Conservation (phyloP, 306 rosid genomes). For the Trichosanthes truncata region DNA sequence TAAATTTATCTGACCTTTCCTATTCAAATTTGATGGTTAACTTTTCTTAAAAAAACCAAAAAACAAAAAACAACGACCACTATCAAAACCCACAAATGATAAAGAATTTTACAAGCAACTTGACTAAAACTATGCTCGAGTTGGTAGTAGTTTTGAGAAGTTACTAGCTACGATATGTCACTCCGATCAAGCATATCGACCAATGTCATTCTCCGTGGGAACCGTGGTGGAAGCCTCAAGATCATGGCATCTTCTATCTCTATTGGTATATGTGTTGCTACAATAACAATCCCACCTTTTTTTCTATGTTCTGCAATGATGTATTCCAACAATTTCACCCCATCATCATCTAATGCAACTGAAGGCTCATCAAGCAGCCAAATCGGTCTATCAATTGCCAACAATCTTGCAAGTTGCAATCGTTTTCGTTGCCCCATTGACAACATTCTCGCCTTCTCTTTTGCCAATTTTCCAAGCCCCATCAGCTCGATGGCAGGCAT, state of each 20-base stretch:
- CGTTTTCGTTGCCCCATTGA: conserved; percentile 89
- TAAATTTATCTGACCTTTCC: too few relatives aligned
- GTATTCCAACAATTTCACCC: conserved; percentile 68
- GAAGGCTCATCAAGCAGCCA: conserved; percentile 95
- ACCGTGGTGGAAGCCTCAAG: conserved; percentile 77
- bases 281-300: conserved; percentile 74
- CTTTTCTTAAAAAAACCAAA: too few relatives aligned
- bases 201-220: conserved; percentile 66
- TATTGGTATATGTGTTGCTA: conserved; percentile 59
- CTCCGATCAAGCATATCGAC: conserved; percentile 70
- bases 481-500: conserved; percentile 64
- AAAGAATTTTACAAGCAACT: neutral
- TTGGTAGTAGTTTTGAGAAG: neutral
- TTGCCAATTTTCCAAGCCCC: conserved; percentile 77
- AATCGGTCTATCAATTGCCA: conserved; percentile 79
- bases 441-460: conserved; percentile 63
- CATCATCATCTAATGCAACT: conserved; percentile 78
- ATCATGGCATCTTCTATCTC: conserved; percentile 64
- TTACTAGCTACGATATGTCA: conserved; percentile 18
- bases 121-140: neutral
- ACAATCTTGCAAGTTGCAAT: conserved; percentile 74
- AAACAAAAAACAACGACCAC: too few relatives aligned
- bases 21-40: too few relatives aligned
- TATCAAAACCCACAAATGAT: neutral
- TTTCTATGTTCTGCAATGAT: conserved; percentile 72